Percentiles rank a stretch among this genome's conserved stretches.
phyloP scores from a whole-genome alignment of 768 basidiomycete genomes.

The Punctularia strigosozonata region DNA sequence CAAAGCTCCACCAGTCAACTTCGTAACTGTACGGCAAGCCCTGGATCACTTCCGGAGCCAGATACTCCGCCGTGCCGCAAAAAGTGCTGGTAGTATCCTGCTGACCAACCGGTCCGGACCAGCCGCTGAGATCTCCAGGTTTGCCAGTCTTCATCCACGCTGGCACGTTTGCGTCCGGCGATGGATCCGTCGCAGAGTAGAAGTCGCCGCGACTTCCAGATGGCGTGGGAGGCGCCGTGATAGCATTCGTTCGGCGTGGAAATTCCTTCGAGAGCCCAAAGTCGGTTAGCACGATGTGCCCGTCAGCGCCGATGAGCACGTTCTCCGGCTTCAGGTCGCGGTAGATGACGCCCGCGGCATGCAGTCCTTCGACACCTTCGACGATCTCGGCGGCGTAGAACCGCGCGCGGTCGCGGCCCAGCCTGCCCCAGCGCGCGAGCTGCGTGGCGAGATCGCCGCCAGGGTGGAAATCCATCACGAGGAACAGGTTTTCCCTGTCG shows the following conservation, averaged over 20 bases:
- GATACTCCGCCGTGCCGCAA: constrained; percentile 93
- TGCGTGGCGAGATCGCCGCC: constrained; percentile 97
- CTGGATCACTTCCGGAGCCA: constrained; percentile 94
- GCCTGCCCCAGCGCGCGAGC: constrained; percentile 87
- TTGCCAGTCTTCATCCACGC: constrained; percentile 70
- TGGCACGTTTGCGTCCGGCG: constrained; percentile 36
- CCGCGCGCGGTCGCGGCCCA: constrained; percentile 87
- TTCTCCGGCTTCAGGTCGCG: constrained; percentile 97
- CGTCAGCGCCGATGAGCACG: constrained; percentile 87
- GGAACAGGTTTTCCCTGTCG: constrained; percentile 92
- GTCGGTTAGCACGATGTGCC: constrained; percentile 95
- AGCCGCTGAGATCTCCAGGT: constrained; percentile 40
- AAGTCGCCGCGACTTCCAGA: constrained; percentile 40
- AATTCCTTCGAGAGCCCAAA: constrained; percentile 94
- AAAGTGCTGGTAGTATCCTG: constrained; percentile 75
- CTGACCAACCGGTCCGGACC: constrained; percentile 39
- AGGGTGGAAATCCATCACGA: constrained; percentile 97
- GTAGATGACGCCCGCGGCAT: constrained; percentile 91
- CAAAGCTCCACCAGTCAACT: constrained; percentile 97
- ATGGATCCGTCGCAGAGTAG: constrained; percentile 30
- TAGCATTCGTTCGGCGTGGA: constrained; percentile 36
- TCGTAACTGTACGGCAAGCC: constrained; percentile 85
- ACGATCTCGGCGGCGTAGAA: constrained; percentile 98
- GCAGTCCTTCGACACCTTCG: constrained; percentile 91
- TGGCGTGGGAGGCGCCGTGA: constrained; percentile 48